A percentile compares a stretch with the other conserved stretches of the same genome.
Conservation (phyloP, 179 eudicot genomes). For the Monotropa hypopitys region DNA sequence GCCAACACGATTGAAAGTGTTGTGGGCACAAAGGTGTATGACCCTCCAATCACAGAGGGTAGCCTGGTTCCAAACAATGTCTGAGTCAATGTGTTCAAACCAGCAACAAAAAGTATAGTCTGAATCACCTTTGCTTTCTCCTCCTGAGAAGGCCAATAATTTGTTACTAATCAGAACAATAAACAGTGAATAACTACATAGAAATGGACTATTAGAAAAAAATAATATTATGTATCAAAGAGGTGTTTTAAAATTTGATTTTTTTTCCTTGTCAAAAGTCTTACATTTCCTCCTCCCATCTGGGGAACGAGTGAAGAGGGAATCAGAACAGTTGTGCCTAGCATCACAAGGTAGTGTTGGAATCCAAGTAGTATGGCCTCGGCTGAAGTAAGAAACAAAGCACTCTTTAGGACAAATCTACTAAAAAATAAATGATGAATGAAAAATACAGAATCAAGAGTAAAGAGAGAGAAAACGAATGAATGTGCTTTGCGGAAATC, state of each 20-base stretch:
- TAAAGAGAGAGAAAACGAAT: not conserved
- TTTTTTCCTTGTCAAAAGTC: conserved; percentile 3
- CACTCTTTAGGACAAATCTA: not conserved
- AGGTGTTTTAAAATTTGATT: not conserved
- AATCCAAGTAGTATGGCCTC: conserved; percentile 91
- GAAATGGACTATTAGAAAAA: not conserved
- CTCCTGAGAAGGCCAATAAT: conserved; percentile 25
- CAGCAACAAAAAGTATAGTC: conserved; percentile 84
- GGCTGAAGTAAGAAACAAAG: conserved; percentile 31
- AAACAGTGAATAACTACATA: not conserved
- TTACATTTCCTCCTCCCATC: conserved; percentile 97
- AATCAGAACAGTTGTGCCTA: conserved; percentile 88
- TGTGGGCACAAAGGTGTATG: conserved; percentile 71
- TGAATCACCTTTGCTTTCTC: conserved; percentile 87
- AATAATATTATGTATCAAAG: too few species aligned
- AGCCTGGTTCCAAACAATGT: conserved; percentile 78
- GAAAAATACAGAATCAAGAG: not conserved
- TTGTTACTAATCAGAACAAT: not conserved
- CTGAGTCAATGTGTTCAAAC: conserved; percentile 67
- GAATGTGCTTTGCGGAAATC: not conserved
- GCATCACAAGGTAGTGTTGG: conserved; percentile 94
- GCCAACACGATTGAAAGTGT: conserved; percentile 75
- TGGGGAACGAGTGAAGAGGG: conserved; percentile 73
- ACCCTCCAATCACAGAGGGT: conserved; percentile 91
- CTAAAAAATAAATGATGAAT: not conserved